Evolutionary conservation across 495 filamentous ascomycete species (phyloP).

Genomic region (Penicillium macrosclerotiorum): DNA sequence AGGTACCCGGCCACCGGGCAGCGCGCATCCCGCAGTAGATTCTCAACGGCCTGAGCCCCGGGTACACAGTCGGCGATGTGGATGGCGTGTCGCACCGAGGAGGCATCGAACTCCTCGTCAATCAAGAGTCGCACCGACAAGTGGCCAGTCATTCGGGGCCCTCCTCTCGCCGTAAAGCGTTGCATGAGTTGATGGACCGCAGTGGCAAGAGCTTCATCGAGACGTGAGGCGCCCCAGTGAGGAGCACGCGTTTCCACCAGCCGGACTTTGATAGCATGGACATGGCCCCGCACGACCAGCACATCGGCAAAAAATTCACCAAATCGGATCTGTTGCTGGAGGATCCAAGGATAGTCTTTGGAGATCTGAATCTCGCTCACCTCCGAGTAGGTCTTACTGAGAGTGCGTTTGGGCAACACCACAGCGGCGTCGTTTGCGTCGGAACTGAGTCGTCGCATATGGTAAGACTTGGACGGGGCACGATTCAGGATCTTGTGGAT

Average conservation of each 20-base stretch:
- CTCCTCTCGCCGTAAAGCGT: conserved; percentile 48
- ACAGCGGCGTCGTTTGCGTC: conserved; percentile 50
- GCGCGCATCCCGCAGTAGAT: conserved; percentile 25
- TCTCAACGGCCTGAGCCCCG: conserved; percentile 28
- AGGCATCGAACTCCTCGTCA: conserved; percentile 40
- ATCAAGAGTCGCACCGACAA: conserved; percentile 66
- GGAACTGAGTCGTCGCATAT: conserved; percentile 58
- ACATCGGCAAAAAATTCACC: conserved; percentile 69
- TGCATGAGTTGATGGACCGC: conserved; percentile 62
- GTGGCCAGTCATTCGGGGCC: conserved; percentile 62
- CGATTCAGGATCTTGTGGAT: conserved; percentile 55
- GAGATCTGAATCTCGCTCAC: conserved; percentile 56
- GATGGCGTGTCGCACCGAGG: conserved; percentile 39
- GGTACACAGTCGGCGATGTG: conserved; percentile 39
- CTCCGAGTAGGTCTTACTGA: conserved; percentile 51
- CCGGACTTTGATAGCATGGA: conserved; percentile 64
- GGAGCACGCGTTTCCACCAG: conserved; percentile 31
- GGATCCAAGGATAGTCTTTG: conserved; percentile 56
- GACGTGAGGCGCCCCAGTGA: conserved; percentile 55
- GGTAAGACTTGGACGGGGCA: conserved; percentile 50
- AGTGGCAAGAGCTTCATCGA: conserved; percentile 50
- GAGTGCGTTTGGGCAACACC: conserved; percentile 52
- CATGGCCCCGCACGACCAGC: conserved; percentile 56
- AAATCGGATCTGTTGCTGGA: conserved; percentile 65
- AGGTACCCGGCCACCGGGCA: conserved; percentile 37